These are phyloP conservation scores for Acanthamoeba castellanii DNA, from an alignment of 208 protist genomes.

Conservation along the genomic window DNA sequence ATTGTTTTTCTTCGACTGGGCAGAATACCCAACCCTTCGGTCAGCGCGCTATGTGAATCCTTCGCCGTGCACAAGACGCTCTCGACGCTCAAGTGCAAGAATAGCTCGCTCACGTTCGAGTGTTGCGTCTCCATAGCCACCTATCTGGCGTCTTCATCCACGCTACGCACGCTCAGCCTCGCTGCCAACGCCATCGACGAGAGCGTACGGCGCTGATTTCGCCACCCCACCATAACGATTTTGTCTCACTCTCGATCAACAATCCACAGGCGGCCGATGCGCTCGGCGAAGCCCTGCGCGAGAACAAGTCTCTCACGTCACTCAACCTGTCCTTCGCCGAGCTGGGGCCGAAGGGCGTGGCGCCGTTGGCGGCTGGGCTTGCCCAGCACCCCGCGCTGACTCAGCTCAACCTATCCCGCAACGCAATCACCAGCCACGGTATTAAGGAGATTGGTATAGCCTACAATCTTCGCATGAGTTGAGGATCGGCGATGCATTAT, in stretches of 20 bases:
- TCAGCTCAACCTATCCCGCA: slow-evolving; percentile 40
- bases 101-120: background rate
- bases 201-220: background rate
- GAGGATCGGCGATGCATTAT: no score
- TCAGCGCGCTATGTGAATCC: background rate
- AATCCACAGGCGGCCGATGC: slow-evolving; percentile 22
- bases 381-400: background rate
- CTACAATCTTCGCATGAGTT: background rate
- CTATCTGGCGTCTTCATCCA: background rate
- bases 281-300: slow-evolving; percentile 6
- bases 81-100: slow-evolving; percentile 8
- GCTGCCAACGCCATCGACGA: slow-evolving; percentile 31
- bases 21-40: background rate
- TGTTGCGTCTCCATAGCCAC: background rate
- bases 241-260: background rate
- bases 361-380: background rate
- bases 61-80: slow-evolving; percentile 7
- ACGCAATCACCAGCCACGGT: background rate
- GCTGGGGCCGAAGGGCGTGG: background rate
- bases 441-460: background rate
- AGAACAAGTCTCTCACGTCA: background rate
- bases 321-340: slow-evolving; percentile 37
- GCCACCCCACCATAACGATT: background rate
- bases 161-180: slow-evolving; percentile 5
- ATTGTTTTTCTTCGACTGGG: background rate